Percentiles rank a stretch among this genome's conserved stretches.
These are phyloP conservation scores for Mycena floridula DNA, from an alignment of 768 basidiomycete species.

Conservation along the genomic window DNA sequence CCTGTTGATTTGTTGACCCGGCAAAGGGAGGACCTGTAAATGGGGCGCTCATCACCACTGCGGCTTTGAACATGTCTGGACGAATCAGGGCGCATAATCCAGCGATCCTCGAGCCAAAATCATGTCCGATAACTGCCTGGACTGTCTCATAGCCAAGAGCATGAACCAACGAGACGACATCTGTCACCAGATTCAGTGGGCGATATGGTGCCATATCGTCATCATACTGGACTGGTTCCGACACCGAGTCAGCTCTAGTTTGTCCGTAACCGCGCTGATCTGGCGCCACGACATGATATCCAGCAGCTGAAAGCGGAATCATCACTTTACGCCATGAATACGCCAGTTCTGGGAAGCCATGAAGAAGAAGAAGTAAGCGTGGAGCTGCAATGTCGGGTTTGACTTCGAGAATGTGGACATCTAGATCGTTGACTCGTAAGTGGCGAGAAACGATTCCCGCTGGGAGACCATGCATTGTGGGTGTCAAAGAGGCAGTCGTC, in stretches of 20 bases:
- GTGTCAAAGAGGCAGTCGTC: background rate
- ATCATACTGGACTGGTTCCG: constrained; percentile 27
- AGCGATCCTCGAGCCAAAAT: constrained; percentile 51
- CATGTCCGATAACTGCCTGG: constrained; percentile 53
- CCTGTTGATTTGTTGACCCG: constrained; percentile 4
- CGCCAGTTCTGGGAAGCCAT: constrained; percentile 64
- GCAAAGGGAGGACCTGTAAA: constrained; percentile 42
- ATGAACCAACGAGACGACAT: constrained; percentile 44
- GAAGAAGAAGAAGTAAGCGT: constrained; percentile 51
- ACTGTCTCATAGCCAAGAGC: constrained; percentile 43
- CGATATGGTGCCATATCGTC: constrained; percentile 48
- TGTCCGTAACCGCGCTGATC: constrained; percentile 55
- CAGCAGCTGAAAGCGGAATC: constrained; percentile 38
- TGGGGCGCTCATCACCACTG: constrained; percentile 57
- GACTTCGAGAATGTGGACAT: constrained; percentile 48
- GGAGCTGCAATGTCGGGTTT: constrained; percentile 26
- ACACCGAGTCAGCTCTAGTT: constrained; percentile 9
- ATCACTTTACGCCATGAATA: constrained; percentile 63
- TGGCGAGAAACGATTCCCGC: constrained; percentile 30
- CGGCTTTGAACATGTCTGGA: constrained; percentile 48
- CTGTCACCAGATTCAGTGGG: constrained; percentile 43
- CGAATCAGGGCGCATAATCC: constrained; percentile 46
- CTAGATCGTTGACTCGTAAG: constrained; percentile 39
- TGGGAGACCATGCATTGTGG: constrained; percentile 12
- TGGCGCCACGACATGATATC: constrained; percentile 59